Evolutionary conservation across 805 yeast genomes (phyloP), one percentile per base, ranked within the genome.

Genomic region (Wickerhamomyces bisporus): DNA sequence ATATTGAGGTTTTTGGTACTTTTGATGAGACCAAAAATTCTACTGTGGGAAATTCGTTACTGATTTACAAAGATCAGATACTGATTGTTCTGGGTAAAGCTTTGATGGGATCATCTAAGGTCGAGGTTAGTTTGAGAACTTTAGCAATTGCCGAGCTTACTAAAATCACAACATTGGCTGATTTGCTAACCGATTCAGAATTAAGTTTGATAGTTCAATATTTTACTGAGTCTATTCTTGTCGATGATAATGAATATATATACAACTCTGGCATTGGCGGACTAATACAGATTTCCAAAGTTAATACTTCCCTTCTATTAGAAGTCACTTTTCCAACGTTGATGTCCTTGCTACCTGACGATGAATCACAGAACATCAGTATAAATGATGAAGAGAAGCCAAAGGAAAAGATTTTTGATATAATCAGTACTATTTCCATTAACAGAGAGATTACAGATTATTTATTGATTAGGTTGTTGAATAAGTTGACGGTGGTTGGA

Each of bases 41-140:
- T 2, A 36, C 52, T 9, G 45, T 47, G 15, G 32, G 20, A 6
- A 72, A 70, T 43, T 59, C 67, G 8, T 56, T 85, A 36, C 47
- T 58, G 13, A 47, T 55, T 7, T 73, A 63, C 55, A 79, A 83
- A 44, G 95, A 88, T 50, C 78, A 78, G 28, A 64, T 89, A 13
- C 60, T 88, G 23, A 75, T 79, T 38, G 64, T 81, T 30, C 57
- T 86, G 47, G 78, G 88, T n/a, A 80, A 76, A 51, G 70, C 86
- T 5, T 65, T 89, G 34, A 74, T 81, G 54, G 71, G 82, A 0
- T 71, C 85, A 0, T 77, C 95, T 0, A 71, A 69, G 25, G 62
- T 75, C 23, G 96, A 86, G 50, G 79, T 79, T 10, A 75, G 88
- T 2, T 66, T 87, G 40, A 71, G 87, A 50, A 70, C 82, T 20